Evolutionary conservation across 148 eudicot genomes (phyloP).

Genomic region (Selenicereus undatus): DNA sequence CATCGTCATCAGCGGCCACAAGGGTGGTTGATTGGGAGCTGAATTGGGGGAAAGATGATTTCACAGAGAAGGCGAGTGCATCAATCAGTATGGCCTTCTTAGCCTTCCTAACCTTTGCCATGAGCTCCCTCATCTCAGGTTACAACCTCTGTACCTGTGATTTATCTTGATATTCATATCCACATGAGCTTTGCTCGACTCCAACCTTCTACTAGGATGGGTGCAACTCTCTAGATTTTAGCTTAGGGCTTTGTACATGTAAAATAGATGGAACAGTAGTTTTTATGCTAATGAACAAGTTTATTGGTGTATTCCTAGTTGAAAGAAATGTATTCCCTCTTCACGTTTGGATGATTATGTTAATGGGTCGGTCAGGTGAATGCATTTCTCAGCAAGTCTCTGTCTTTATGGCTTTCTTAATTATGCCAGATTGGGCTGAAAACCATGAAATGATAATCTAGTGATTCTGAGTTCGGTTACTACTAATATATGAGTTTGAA

Average conservation of each 20-base stretch:
- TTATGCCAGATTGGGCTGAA: too few relatives aligned
- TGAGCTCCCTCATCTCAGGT: constrained; percentile 84
- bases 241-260: constrained; percentile 28
- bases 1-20: constrained; percentile 89
- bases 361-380: not conserved
- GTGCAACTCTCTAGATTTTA: constrained; percentile 1
- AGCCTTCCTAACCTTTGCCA: constrained; percentile 70
- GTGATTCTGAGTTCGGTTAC: too few relatives aligned
- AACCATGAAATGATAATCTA: too few relatives aligned
- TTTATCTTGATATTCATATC: constrained; percentile 27
- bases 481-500: too few relatives aligned
- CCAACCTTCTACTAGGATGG: not conserved
- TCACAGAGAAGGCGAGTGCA: constrained; percentile 73
- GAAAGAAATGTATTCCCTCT: constrained; percentile 13
- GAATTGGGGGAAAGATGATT: constrained; percentile 92
- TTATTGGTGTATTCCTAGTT: not conserved
- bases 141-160: constrained; percentile 65
- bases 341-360: too few relatives aligned
- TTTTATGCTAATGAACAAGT: constrained; percentile 15
- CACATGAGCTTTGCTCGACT: not conserved
- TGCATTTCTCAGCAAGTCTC: not conserved
- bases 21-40: constrained; percentile 74
- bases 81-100: constrained; percentile 81
- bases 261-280: constrained; percentile 18
- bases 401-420: not conserved